These are phyloP conservation scores for Arthrinium puccinioides DNA, from an alignment of 2,329 filamentous ascomycete genomes.

Conservation along the genomic window DNA sequence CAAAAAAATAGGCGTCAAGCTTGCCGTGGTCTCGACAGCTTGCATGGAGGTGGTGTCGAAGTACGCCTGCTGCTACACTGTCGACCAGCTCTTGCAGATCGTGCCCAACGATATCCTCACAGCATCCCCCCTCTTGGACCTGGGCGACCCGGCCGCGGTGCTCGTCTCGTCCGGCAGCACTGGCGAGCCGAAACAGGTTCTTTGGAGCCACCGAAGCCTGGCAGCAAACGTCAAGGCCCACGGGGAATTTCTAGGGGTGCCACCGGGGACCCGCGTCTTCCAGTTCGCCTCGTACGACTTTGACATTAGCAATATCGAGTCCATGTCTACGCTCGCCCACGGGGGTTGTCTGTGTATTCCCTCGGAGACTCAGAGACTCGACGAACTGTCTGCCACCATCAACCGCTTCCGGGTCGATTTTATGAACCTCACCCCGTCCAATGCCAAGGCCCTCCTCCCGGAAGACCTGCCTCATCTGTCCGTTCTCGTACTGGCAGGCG, in stretches of 20 bases:
- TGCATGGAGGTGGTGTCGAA: background rate
- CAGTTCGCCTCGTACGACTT: background rate
- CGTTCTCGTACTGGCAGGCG: background rate
- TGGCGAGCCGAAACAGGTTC: background rate
- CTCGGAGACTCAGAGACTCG: background rate
- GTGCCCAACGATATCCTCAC: background rate
- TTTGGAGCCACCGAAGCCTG: background rate
- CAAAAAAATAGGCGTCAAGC: background rate
- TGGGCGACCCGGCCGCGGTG: background rate
- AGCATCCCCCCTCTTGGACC: background rate
- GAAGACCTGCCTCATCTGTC: background rate
- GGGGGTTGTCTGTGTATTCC: background rate
- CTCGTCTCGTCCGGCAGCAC: background rate
- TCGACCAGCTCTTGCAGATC: background rate
- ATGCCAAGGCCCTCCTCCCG: background rate
- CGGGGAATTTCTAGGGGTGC: background rate
- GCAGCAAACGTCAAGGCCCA: background rate
- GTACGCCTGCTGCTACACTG: background rate
- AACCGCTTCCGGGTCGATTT: background rate
- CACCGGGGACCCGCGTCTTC: background rate
- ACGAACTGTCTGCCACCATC: background rate
- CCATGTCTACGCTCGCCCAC: background rate
- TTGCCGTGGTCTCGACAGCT: background rate
- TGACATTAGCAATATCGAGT: constrained; percentile 1
- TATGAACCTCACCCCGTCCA: background rate